A percentile compares a stretch with the other conserved stretches of the same genome.
Conservation (phyloP, 805 yeast species). For the Metschnikowia matae region DNA sequence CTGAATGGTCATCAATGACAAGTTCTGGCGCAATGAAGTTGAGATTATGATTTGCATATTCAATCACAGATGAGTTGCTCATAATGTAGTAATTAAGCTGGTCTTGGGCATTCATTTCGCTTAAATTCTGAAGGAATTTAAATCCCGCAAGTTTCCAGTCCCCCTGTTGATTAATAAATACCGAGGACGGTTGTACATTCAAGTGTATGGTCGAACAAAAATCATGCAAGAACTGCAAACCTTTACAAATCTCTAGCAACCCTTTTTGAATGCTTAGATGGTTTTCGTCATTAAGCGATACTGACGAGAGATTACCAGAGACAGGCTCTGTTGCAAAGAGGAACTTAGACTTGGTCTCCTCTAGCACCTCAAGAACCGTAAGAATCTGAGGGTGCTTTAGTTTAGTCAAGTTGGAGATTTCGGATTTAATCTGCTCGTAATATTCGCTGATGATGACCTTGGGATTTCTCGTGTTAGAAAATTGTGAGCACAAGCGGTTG, state of each 20-base stretch:
- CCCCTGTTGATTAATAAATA: slow-evolving; percentile 74
- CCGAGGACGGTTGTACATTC: slow-evolving; percentile 71
- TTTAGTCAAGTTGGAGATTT: slow-evolving; percentile 69
- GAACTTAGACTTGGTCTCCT: slow-evolving; percentile 74
- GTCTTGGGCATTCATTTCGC: slow-evolving; percentile 44
- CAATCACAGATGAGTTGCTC: slow-evolving; percentile 71
- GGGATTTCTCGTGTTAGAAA: slow-evolving; percentile 37
- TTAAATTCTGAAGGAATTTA: slow-evolving; percentile 43
- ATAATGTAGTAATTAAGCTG: slow-evolving; percentile 61
- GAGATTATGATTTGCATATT: slow-evolving; percentile 69
- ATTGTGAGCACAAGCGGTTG: slow-evolving; percentile 28
- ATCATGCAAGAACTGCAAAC: slow-evolving; percentile 76
- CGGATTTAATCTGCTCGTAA: slow-evolving; percentile 60
- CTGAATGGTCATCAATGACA: slow-evolving; percentile 51
- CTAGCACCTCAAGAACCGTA: slow-evolving; percentile 82
- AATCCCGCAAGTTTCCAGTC: slow-evolving; percentile 94
- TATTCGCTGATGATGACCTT: slow-evolving; percentile 57
- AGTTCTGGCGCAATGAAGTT: slow-evolving; percentile 85
- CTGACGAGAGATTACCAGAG: slow-evolving; percentile 47
- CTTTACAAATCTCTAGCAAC: slow-evolving; percentile 69
- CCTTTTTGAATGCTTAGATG: slow-evolving; percentile 80
- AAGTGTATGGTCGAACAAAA: slow-evolving; percentile 71
- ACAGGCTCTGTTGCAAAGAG: slow-evolving; percentile 84
- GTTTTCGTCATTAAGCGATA: slow-evolving; percentile 43
- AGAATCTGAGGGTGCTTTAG: slow-evolving; percentile 87